These are phyloP conservation scores for Citrullus mucosospermus DNA, from an alignment of 306 rosid genomes.

Conservation along the genomic window DNA sequence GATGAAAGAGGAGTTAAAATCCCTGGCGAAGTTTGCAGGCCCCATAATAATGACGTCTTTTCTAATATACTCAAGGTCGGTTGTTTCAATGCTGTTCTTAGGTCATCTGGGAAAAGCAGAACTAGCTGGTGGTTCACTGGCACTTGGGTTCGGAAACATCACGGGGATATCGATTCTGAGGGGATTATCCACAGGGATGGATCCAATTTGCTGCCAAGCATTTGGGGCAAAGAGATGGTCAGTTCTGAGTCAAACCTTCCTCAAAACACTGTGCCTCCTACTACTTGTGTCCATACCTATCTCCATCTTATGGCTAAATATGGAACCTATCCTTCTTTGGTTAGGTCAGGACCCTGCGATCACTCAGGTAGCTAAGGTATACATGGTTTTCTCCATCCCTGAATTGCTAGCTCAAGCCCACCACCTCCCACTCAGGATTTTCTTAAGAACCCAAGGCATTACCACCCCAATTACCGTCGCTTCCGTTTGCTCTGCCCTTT, in stretches of 20 bases:
- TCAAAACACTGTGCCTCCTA: conserved; percentile 57
- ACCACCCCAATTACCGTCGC: conserved; percentile 55
- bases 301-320: conserved; percentile 53
- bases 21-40: conserved; percentile 37
- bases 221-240: conserved; percentile 66
- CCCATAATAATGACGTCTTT: conserved; percentile 55
- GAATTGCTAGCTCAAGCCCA: conserved; percentile 73
- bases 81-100: conserved; percentile 65
- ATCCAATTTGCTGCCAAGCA: conserved; percentile 92
- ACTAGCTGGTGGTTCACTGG: conserved; percentile 80
- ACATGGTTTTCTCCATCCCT: conserved; percentile 63
- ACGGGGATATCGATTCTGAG: conserved; percentile 63
- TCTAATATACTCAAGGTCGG: conserved; percentile 56
- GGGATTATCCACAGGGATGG: conserved; percentile 75
- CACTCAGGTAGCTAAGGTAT: conserved; percentile 56
- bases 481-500: conserved; percentile 42
- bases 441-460: conserved; percentile 69
- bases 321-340: conserved; percentile 45
- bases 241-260: conserved; percentile 55
- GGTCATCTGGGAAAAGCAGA: conserved; percentile 72
- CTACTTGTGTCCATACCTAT: conserved; percentile 61
- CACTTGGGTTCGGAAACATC: conserved; percentile 70
- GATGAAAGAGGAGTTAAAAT: conserved; percentile 55
- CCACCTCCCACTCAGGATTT: conserved; percentile 46
- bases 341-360: conserved; percentile 78